Evolutionary conservation across 225 moss, liverwort and hornwort species (phyloP).

Genomic region (Lunularia cruciata): DNA sequence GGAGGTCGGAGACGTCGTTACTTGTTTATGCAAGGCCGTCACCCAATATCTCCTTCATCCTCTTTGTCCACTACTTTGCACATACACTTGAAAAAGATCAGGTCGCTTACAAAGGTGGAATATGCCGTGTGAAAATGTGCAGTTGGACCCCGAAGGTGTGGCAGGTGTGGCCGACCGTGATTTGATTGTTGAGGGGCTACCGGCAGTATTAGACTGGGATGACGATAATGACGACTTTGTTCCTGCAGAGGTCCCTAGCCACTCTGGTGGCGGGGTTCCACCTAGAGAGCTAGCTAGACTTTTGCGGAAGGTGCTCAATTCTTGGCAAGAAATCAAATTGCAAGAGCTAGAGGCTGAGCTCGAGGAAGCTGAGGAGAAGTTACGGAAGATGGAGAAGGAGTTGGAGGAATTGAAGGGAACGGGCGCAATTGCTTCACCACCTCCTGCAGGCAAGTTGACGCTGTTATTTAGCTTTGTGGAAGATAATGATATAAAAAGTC

Average conservation of each 20-base stretch:
- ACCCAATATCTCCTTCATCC: too few species aligned
- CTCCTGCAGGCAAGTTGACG: slow-evolving; percentile 31
- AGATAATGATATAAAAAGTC: neutral
- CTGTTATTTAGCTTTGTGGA: too few species aligned
- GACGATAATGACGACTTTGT: slow-evolving; percentile 59
- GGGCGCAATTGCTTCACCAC: neutral
- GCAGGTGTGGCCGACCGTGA: slow-evolving; percentile 54
- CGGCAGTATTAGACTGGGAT: slow-evolving; percentile 51
- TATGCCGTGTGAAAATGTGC: slow-evolving; percentile 14
- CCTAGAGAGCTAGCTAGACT: slow-evolving; percentile 53
- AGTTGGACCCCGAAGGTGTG: slow-evolving; percentile 58
- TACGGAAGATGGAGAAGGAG: slow-evolving; percentile 54
- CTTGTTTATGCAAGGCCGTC: too few species aligned
- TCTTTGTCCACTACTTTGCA: too few species aligned
- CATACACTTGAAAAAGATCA: neutral
- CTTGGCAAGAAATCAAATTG: slow-evolving; percentile 47
- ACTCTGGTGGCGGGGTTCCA: slow-evolving; percentile 43
- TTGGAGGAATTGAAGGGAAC: slow-evolving; percentile 41
- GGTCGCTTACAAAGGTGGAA: neutral
- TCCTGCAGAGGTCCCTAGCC: slow-evolving; percentile 34
- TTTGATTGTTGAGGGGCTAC: slow-evolving; percentile 49
- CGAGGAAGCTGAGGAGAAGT: slow-evolving; percentile 42
- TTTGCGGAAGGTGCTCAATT: slow-evolving; percentile 51
- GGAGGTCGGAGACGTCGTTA: too few species aligned
- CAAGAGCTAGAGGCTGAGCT: slow-evolving; percentile 57